Conservation (phyloP, 1,139 yeast genomes). For the Taphrina pruni region DNA sequence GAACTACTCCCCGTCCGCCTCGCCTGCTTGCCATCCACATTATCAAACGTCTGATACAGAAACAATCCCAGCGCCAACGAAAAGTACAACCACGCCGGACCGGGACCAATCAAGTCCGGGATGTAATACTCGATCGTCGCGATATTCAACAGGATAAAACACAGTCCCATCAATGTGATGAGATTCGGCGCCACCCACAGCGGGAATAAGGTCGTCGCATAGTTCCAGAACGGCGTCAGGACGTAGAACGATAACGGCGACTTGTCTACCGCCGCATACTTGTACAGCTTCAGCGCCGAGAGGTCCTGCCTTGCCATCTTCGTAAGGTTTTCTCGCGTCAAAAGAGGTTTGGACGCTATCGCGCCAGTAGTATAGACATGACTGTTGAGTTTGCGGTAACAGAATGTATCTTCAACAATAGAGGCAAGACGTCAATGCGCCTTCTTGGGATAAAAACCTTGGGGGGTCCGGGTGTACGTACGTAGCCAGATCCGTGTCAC, state of each 20-base stretch:
- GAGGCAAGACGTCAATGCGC: too few species aligned
- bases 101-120: constrained; percentile 61
- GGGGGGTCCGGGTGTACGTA: not conserved
- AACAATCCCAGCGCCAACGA: constrained; percentile 72
- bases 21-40: constrained; percentile 84
- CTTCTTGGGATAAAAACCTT: too few species aligned
- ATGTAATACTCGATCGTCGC: constrained; percentile 59
- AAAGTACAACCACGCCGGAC: constrained; percentile 72
- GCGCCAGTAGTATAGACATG: too few species aligned
- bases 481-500: too few species aligned
- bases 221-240: constrained; percentile 74
- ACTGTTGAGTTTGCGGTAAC: too few species aligned
- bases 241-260: constrained; percentile 68
- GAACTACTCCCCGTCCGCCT: constrained; percentile 76
- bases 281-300: constrained; percentile 36
- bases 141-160: constrained; percentile 64
- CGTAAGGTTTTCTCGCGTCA: too few species aligned
- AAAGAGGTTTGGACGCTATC: too few species aligned
- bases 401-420: too few species aligned
- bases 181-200: constrained; percentile 77
- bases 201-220: constrained; percentile 71
- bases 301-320: constrained; percentile 26
- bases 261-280: constrained; percentile 63
- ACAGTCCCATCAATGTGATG: constrained; percentile 70
- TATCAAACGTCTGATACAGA: constrained; percentile 79